phyloP scores from a whole-genome alignment of 306 rosid species.

The Cyamopsis tetragonoloba region DNA sequence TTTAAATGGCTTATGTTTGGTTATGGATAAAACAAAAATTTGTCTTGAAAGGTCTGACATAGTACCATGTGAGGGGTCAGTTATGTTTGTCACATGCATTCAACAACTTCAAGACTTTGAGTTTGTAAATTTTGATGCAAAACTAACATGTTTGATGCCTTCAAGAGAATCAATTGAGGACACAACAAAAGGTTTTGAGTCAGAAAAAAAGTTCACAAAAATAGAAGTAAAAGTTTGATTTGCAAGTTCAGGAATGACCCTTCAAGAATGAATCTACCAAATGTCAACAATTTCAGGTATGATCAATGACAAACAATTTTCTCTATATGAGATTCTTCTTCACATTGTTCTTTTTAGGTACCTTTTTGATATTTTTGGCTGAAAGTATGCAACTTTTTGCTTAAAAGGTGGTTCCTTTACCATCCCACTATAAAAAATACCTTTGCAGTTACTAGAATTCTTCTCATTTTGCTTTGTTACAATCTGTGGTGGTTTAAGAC shows the following conservation, averaged over 20 bases:
- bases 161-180: conserved; percentile 39
- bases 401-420: conserved; percentile 28
- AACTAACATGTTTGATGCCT: conserved; percentile 30
- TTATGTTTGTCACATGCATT: conserved; percentile 45
- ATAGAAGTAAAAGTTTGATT: neutral
- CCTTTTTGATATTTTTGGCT: conserved; percentile 26
- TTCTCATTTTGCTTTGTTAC: neutral
- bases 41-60: conserved; percentile 22
- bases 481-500: neutral
- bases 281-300: conserved; percentile 2
- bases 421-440: neutral
- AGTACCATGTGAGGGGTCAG: conserved; percentile 38
- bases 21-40: neutral
- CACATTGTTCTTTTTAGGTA: conserved; percentile 14
- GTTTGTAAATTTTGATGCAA: conserved; percentile 35
- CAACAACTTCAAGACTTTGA: conserved; percentile 43
- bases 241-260: conserved; percentile 1
- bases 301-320: neutral
- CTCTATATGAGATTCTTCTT: conserved; percentile 11
- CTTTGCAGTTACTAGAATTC: neutral
- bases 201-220: no score
- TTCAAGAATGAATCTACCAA: neutral
- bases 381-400: conserved; percentile 16
- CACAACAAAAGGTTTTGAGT: conserved; percentile 22
- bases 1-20: neutral